Conservation (phyloP, 176 grass and related monocot genomes). For the Cenchrus americanus region DNA sequence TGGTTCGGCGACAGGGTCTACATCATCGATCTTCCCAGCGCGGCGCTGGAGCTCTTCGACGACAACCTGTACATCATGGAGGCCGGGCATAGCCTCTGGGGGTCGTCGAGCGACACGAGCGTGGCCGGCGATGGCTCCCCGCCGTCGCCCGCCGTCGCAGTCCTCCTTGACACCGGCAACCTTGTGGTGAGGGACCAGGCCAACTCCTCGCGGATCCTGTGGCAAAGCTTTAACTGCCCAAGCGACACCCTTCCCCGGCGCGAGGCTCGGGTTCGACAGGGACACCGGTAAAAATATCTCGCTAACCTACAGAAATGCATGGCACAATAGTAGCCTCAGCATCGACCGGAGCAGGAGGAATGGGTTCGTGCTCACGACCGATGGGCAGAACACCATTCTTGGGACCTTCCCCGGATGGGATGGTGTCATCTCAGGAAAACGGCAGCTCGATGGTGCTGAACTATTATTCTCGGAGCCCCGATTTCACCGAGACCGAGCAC, state of each 20-base stretch:
- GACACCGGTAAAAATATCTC: slow-evolving; percentile 47
- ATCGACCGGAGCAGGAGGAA: slow-evolving; percentile 30
- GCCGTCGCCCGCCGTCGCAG: not conserved
- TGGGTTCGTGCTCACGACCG: slow-evolving; percentile 47
- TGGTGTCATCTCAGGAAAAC: slow-evolving; percentile 18
- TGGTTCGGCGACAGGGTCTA: slow-evolving; percentile 28
- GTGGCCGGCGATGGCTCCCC: not conserved
- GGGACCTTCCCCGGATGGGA: slow-evolving; percentile 48
- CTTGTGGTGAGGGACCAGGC: slow-evolving; percentile 32
- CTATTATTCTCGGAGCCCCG: not conserved
- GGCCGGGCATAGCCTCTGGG: not conserved
- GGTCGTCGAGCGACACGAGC: not conserved
- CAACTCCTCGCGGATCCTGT: slow-evolving; percentile 30
- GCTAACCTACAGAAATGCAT: not conserved
- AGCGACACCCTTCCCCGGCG: slow-evolving; percentile 47
- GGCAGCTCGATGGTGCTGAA: slow-evolving; percentile 38
- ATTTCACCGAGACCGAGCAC: slow-evolving; percentile 22
- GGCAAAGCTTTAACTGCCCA: slow-evolving; percentile 59
- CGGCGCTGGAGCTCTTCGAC: slow-evolving; percentile 21
- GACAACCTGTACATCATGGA: slow-evolving; percentile 29
- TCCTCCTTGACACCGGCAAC: slow-evolving; percentile 34
- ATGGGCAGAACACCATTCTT: not conserved
- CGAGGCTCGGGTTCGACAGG: slow-evolving; percentile 46
- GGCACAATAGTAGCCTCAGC: slow-evolving; percentile 34
- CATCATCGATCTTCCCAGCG: not conserved